Conservation (phyloP, 2,329 filamentous ascomycete species). For the Beauveria australis region DNA sequence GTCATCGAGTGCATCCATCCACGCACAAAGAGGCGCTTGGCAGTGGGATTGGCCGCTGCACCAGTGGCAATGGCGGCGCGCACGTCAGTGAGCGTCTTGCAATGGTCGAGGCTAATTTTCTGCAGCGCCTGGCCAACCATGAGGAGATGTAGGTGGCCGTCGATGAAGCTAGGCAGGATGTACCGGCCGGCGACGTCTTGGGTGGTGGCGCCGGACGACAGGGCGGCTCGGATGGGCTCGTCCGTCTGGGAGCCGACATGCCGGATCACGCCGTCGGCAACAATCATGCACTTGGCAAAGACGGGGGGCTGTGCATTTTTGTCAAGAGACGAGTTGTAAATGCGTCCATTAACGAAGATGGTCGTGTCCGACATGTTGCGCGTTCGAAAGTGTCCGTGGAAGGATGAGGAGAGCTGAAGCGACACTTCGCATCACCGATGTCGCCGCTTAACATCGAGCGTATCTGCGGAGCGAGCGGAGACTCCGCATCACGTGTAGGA, state of each 20-base stretch:
- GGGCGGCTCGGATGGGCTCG: slow-evolving; percentile 17
- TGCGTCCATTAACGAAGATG: slow-evolving; percentile 16
- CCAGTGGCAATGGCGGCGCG: slow-evolving; percentile 35
- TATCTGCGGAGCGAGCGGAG: slow-evolving; percentile 1
- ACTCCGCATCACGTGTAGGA: slow-evolving; percentile 9
- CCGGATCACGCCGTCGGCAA: slow-evolving; percentile 26
- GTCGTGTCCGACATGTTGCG: neutral
- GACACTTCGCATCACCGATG: slow-evolving; percentile 2
- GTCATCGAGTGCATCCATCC: slow-evolving; percentile 49
- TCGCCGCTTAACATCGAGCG: slow-evolving; percentile 4
- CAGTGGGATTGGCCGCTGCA: slow-evolving; percentile 37
- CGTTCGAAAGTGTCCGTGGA: no score
- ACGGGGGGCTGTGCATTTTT: slow-evolving; percentile 15
- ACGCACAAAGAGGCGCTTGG: slow-evolving; percentile 41
- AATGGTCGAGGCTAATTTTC: slow-evolving; percentile 41
- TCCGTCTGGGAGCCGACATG: slow-evolving; percentile 25
- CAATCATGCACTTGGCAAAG: slow-evolving; percentile 26
- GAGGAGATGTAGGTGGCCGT: slow-evolving; percentile 49
- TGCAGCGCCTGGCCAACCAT: slow-evolving; percentile 44
- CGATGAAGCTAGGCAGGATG: slow-evolving; percentile 48
- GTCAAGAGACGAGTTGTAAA: slow-evolving; percentile 14
- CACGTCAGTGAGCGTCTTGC: slow-evolving; percentile 42
- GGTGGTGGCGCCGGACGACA: slow-evolving; percentile 16
- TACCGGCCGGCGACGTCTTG: slow-evolving; percentile 25
- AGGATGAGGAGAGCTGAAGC: neutral